Percentiles rank a stretch among this genome's conserved stretches.
Evolutionary conservation across 139 green algal species (phyloP).

Genomic region (Tetradesmus obliquus): DNA sequence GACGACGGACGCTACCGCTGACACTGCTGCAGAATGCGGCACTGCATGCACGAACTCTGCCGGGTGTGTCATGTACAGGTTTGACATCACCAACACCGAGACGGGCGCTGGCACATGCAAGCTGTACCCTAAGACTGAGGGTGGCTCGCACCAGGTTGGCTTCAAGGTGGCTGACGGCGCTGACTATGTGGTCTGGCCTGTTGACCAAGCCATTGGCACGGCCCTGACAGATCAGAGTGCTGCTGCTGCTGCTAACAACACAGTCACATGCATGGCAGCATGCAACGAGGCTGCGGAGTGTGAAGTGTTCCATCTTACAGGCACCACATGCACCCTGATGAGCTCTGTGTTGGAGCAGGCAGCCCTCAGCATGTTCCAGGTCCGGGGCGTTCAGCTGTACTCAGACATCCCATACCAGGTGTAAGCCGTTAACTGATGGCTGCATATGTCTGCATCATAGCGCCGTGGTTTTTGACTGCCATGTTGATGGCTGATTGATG

Average conservation of each 20-base stretch:
- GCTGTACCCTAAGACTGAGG: not conserved
- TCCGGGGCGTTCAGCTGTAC: not conserved
- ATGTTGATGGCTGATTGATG: no score
- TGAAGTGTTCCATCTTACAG: not conserved
- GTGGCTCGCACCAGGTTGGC: not conserved
- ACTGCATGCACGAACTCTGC: not conserved
- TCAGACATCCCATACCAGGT: no score
- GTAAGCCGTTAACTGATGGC: no score
- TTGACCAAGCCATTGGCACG: not conserved
- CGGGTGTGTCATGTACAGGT: not conserved
- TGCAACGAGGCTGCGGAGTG: not conserved
- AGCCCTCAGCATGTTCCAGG: not conserved
- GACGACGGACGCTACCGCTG: not conserved
- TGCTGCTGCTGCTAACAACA: not conserved
- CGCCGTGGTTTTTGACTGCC: no score
- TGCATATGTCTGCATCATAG: no score
- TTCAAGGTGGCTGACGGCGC: not conserved
- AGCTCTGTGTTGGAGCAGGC: not conserved
- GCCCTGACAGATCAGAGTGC: no score
- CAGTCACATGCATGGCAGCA: not conserved
- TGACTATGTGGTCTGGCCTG: not conserved
- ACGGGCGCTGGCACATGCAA: not conserved
- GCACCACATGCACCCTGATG: not conserved
- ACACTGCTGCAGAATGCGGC: not conserved
- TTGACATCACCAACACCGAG: not conserved